Evolutionary conservation across 2,329 filamentous ascomycete genomes (phyloP).

Genomic region (Alternaria sp.): DNA sequence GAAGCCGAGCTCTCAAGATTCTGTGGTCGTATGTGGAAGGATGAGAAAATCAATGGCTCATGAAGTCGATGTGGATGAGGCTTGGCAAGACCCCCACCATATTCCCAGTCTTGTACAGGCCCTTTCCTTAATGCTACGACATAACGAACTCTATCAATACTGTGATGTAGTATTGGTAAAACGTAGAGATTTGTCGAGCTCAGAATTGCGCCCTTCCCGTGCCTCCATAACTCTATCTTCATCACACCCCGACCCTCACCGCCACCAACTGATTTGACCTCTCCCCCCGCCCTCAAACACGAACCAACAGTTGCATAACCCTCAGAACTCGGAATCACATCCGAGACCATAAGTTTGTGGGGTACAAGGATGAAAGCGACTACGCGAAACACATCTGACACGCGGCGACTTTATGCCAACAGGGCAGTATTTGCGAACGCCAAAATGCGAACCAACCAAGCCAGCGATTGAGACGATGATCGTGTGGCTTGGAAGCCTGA

Average conservation of each 20-base stretch:
- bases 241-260: background rate
- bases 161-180: background rate
- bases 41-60: rapidly evolving
- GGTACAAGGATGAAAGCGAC: background rate
- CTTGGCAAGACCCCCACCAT: background rate
- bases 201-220: background rate
- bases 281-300: background rate
- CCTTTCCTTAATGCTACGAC: background rate
- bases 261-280: background rate
- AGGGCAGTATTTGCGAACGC: background rate
- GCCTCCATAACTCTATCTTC: background rate
- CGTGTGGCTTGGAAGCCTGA: background rate
- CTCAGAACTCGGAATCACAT: background rate
- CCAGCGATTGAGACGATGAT: background rate
- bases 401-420: background rate
- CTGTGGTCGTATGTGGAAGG: background rate
- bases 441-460: background rate
- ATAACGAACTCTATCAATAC: background rate
- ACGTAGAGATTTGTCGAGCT: background rate
- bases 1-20: too few relatives aligned
- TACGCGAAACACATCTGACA: background rate
- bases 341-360: background rate
- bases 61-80: background rate
- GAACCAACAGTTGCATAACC: background rate
- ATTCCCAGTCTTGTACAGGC: background rate